Percentiles rank a stretch among this genome's conserved stretches.
Evolutionary conservation across 768 basidiomycete genomes (phyloP).

Genomic region (Galerina marginata): DNA sequence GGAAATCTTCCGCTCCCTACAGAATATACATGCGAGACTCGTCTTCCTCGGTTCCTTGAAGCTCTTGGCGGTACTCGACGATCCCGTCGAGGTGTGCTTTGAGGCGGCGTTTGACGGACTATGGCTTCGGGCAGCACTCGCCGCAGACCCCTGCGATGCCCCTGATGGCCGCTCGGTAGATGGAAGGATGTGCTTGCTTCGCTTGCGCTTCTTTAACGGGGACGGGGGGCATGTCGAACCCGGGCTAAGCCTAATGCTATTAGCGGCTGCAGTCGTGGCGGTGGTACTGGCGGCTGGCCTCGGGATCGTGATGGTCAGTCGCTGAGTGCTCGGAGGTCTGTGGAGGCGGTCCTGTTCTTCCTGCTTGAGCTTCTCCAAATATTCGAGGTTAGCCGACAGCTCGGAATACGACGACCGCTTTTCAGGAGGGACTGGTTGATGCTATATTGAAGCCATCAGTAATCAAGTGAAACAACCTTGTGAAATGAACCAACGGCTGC

Average conservation of each 20-base stretch:
- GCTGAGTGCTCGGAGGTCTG: neutral
- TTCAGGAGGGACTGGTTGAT: slow-evolving; percentile 25
- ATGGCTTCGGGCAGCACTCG: neutral
- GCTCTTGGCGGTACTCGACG: slow-evolving; percentile 6
- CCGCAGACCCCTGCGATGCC: neutral
- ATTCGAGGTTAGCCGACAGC: slow-evolving; percentile 28
- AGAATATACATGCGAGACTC: slow-evolving; percentile 44
- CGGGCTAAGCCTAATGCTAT: neutral
- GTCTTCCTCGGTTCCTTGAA: slow-evolving; percentile 31
- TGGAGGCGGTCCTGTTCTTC: slow-evolving; percentile 9
- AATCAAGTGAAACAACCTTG: neutral
- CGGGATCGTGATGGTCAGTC: neutral
- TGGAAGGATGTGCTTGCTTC: neutral
- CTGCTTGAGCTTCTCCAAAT: slow-evolving; percentile 19
- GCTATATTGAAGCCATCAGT: slow-evolving; percentile 13
- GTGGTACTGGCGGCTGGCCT: neutral
- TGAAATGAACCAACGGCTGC: neutral
- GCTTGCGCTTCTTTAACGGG: slow-evolving; percentile 9
- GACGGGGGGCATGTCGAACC: neutral
- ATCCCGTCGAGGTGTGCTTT: neutral
- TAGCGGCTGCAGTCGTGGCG: neutral
- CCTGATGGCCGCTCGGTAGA: neutral
- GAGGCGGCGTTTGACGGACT: neutral
- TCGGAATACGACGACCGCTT: slow-evolving; percentile 33
- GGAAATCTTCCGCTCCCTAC: slow-evolving; percentile 48